Percentiles rank a stretch among this genome's conserved stretches.
phyloP scores from a whole-genome alignment of 2,329 filamentous ascomycete genomes.

The Xylariaceae sp. region DNA sequence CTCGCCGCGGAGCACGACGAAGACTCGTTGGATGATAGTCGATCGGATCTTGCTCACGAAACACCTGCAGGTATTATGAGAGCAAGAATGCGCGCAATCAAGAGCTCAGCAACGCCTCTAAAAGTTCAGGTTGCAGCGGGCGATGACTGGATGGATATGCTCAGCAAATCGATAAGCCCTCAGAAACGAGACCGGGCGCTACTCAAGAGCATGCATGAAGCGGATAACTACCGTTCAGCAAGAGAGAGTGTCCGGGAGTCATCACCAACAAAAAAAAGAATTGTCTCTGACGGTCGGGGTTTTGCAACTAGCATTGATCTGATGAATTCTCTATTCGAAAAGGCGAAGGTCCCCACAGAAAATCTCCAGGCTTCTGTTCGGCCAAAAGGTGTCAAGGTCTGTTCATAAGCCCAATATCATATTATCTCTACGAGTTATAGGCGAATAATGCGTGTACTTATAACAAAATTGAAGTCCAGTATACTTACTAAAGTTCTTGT shows the following conservation, averaged over 20 bases:
- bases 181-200: conserved; percentile 88
- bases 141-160: conserved; percentile 91
- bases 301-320: conserved; percentile 92
- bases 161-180: conserved; percentile 92
- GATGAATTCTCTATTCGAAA: conserved; percentile 92
- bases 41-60: conserved; percentile 51
- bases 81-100: conserved; percentile 68
- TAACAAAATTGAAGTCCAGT: conserved; percentile 31
- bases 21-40: conserved; percentile 60
- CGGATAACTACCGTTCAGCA: conserved; percentile 59
- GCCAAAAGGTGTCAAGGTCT: conserved; percentile 81
- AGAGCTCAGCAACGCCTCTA: conserved; percentile 62
- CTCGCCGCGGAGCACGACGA: conserved; percentile 75
- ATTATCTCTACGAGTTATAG: conserved; percentile 8
- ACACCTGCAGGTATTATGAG: conserved; percentile 67
- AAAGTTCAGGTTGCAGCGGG: conserved; percentile 68
- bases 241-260: conserved; percentile 38
- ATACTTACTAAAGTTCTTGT: conserved; percentile 52
- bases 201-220: conserved; percentile 64
- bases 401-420: conserved; percentile 56
- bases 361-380: conserved; percentile 58
- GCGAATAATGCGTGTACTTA: conserved; percentile 32
- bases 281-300: conserved; percentile 60
- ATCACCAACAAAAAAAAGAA: conserved; percentile 44
- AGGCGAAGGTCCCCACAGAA: conserved; percentile 64